Base-by-base conservation (phyloP, 2,329 filamentous ascomycete genomes). In the Onygenales sp. region DNA sequence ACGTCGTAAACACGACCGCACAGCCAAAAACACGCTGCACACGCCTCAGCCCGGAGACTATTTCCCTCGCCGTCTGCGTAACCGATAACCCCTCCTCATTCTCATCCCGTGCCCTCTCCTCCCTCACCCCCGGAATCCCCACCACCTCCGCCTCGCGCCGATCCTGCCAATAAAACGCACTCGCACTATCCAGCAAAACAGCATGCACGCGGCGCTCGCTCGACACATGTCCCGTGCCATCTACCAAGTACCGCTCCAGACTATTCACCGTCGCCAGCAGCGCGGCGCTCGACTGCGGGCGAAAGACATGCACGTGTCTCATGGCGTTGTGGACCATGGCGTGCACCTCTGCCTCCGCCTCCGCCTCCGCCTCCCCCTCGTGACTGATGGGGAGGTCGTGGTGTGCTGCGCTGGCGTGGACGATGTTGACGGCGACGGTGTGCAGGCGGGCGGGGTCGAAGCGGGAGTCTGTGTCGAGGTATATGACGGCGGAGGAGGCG, bases 271-370 rank as follows among this genome's bases (percentile, higher is more conserved):
- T 80, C 6, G 74, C 63, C 2, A 82, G 66, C 0, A 83, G 65
- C 2, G 75, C 71, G 2, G 66, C 46, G 27, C 78, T 78, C 1
- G 77, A 78, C 44, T 77, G 71, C 0, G 80, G 80, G 2, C 69
- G 75, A 66, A 83, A 79, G 56, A 85, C 69, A 63, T 84, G 81
- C 39, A 85, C 64, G 60, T 85, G 81, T 32, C 67, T 61, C 0
- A 85, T 67, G 3, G 72, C 66, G 21, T 59, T 59, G n/a, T 59
- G 55, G 11, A 80, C 61, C 2, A 64, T 42, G n/a, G 10, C n/a
- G 27, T 41, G 5, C 35, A 49, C 5, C 6, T 39, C 46, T 3
- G 21, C 33, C 36, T 48, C 13, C 35, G 63, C 55, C 6, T 61
- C 54, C 11, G 54, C 38, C 2, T 48, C 13, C 35, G 63, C 55